Evolutionary conservation across 2,329 filamentous ascomycete genomes (phyloP), one percentile per base, ranked within the genome.

Genomic region (Fusarium beomiforme): DNA sequence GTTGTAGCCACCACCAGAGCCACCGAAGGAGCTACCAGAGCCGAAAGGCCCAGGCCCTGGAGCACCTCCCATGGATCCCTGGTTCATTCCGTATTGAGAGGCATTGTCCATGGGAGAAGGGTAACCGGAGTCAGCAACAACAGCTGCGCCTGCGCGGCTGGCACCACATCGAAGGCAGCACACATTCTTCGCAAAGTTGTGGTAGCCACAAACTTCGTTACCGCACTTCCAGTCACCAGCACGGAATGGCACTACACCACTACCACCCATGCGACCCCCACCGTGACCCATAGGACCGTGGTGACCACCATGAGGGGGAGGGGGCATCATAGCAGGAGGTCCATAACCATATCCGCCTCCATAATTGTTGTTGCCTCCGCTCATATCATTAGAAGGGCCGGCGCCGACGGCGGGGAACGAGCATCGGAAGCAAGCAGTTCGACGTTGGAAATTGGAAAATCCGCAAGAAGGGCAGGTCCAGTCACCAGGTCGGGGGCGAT

Each of bases 121-220:
- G 83, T 96, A 97, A 44, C 93, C 93, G 41, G 94, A 95, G 81
- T 98, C 96, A 33, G 95, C 95, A 63, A 98, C 94, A 54, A 99
- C 93, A 19, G 95, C 95, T 64, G 96, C 96, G 70, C 93, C 94
- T 67, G 95, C 95, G 76, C 96, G 93, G 81, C 94, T 97, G 57
- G 95, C 96, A 80, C 96, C 96, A 79, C 96, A 99, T 66, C 96
- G 93, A 70, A 99, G 89, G 82, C 96, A 99, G 83, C 94, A 97
- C 63, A 98, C 95, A 78, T 99, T 99, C 89, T 99, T 99, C 69
- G 96, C 96, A 80, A 99, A 99, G 85, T 99, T 99, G 86, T 99
- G 96, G 82, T 99, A 99, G 64, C 93, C 94, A 80, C 96, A 99
- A 39, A 95, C 94, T 79, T 99, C 96, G 72, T 96, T 96, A 61